These are phyloP conservation scores for Whalleya microplaca DNA, from an alignment of 2,329 filamentous ascomycete genomes.

Conservation along the genomic window DNA sequence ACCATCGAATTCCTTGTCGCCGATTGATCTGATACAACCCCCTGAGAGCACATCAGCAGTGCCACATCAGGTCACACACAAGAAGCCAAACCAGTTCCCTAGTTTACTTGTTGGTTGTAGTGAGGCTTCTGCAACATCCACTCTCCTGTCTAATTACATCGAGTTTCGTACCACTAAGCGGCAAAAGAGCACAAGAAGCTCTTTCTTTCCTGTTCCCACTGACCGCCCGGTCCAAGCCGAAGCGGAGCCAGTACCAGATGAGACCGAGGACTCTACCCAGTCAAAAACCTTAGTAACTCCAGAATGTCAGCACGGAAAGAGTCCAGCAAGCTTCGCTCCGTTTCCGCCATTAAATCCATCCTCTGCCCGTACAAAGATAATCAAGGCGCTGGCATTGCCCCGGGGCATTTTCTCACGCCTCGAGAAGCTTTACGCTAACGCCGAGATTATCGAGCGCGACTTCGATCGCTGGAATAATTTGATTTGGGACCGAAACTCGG, in stretches of 20 bases:
- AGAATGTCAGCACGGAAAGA: not conserved
- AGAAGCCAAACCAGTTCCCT: not conserved
- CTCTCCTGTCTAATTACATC: slow-evolving; percentile 34
- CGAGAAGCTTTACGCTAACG: slow-evolving; percentile 49
- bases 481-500: slow-evolving; percentile 39
- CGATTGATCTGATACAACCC: slow-evolving; percentile 15
- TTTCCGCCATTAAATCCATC: slow-evolving; percentile 20
- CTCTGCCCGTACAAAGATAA: slow-evolving; percentile 38
- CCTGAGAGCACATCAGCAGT: not conserved
- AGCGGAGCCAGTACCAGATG: not conserved
- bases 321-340: slow-evolving; percentile 9
- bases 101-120: slow-evolving; percentile 27
- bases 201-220: slow-evolving; percentile 27
- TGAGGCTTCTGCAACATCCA: slow-evolving; percentile 29
- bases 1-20: slow-evolving; percentile 5
- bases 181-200: slow-evolving; percentile 31
- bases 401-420: slow-evolving; percentile 55
- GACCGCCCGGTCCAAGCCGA: not conserved
- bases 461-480: slow-evolving; percentile 47
- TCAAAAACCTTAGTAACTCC: not conserved
- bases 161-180: slow-evolving; percentile 33
- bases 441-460: slow-evolving; percentile 64
- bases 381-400: slow-evolving; percentile 55
- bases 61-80: not conserved
- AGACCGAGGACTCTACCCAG: not conserved